Conservation (phyloP, 1,139 yeast species). For the Scheffersomyces lignicola region DNA sequence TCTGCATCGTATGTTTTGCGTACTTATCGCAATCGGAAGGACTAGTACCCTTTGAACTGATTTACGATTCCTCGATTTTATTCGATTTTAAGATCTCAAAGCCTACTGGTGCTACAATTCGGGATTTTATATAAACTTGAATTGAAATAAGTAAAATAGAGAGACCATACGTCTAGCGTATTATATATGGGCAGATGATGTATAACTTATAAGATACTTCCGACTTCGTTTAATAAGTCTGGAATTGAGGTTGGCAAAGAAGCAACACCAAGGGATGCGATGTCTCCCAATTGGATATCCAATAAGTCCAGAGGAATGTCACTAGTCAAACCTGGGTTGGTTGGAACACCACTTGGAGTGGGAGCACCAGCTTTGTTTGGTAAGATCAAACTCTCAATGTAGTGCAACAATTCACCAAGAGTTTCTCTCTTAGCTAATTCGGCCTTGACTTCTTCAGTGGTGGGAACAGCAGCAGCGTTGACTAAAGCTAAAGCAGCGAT, state of each 20-base stretch:
- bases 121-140: too few species aligned
- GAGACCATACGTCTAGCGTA: slow-evolving; percentile 1
- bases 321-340: slow-evolving; percentile 6
- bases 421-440: neutral
- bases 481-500: neutral
- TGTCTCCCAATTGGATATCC: slow-evolving; percentile 1
- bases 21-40: too few species aligned
- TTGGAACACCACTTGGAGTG: slow-evolving; percentile 9
- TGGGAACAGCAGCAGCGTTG: slow-evolving; percentile 2
- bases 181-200: slow-evolving; percentile 1
- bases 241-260: slow-evolving; percentile 11
- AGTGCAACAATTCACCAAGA: slow-evolving; percentile 1
- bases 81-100: too few species aligned
- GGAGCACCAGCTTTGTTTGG: slow-evolving; percentile 1
- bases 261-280: slow-evolving; percentile 5
- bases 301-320: slow-evolving; percentile 8
- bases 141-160: too few species aligned
- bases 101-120: too few species aligned
- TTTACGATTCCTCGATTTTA: too few species aligned
- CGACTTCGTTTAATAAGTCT: slow-evolving; percentile 8
- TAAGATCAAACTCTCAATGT: neutral
- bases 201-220: slow-evolving; percentile 9
- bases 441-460: neutral
- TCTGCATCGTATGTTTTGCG: too few species aligned
- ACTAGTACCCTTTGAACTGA: too few species aligned